These are phyloP conservation scores for Suhomyces terraborum DNA, from an alignment of 1,139 yeast species.

Conservation along the genomic window DNA sequence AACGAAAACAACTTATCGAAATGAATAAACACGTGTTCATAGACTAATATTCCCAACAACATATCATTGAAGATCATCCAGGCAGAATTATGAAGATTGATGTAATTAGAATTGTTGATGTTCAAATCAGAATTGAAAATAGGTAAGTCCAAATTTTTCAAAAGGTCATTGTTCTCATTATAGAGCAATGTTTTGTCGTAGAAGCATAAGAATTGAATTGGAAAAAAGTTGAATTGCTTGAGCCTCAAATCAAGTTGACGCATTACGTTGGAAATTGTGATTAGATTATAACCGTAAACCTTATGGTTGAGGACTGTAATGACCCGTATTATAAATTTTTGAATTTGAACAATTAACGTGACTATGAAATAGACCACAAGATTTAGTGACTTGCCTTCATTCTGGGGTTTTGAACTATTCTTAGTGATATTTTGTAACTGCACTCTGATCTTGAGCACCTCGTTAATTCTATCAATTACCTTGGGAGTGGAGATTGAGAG, in stretches of 20 bases:
- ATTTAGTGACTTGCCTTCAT: not conserved
- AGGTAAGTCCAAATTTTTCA: slow-evolving; percentile 36
- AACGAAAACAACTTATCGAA: slow-evolving; percentile 33
- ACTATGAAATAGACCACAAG: not conserved
- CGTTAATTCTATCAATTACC: slow-evolving; percentile 38
- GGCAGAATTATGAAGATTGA: slow-evolving; percentile 80
- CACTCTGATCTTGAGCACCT: slow-evolving; percentile 28
- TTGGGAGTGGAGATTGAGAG: slow-evolving; percentile 30
- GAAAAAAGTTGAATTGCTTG: slow-evolving; percentile 77
- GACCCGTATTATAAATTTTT: slow-evolving; percentile 23
- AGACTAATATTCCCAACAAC: slow-evolving; percentile 66
- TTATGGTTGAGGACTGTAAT: slow-evolving; percentile 31
- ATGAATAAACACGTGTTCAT: slow-evolving; percentile 52
- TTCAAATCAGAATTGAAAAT: slow-evolving; percentile 42
- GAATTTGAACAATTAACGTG: slow-evolving; percentile 19
- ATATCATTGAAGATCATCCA: slow-evolving; percentile 89
- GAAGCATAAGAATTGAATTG: slow-evolving; percentile 71
- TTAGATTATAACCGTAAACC: slow-evolving; percentile 24
- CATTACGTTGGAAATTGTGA: slow-evolving; percentile 57
- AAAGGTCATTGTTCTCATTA: slow-evolving; percentile 24
- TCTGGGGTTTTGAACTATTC: not conserved
- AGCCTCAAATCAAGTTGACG: slow-evolving; percentile 79
- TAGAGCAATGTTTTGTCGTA: slow-evolving; percentile 38
- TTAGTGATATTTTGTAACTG: slow-evolving; percentile 11
- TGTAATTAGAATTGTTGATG: slow-evolving; percentile 69